Evolutionary conservation across 169 alveolate genomes (phyloP).

Genomic region (Cardiosporidium cionae): DNA sequence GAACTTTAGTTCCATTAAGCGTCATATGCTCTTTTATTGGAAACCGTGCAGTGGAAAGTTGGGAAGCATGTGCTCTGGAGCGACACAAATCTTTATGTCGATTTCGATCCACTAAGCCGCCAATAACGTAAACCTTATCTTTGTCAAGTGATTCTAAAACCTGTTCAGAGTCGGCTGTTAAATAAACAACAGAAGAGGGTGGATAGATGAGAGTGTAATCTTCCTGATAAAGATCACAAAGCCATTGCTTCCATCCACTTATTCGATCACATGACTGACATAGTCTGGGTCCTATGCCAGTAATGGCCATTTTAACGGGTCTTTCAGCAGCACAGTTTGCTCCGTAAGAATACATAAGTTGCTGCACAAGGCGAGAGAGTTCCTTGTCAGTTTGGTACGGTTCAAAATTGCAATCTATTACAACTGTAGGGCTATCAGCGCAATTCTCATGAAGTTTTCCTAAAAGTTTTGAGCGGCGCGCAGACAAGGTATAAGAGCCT

Average conservation of each 20-base stretch:
- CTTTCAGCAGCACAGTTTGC: slow-evolving; percentile 3
- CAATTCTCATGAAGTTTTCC: not conserved
- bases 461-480: no score
- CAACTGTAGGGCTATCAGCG: not conserved
- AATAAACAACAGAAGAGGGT: slow-evolving; percentile 5
- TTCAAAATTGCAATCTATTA: slow-evolving; percentile 20
- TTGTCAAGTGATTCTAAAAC: slow-evolving; percentile 12
- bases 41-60: slow-evolving; percentile 30
- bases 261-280: not conserved
- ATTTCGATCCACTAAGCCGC: slow-evolving; percentile 44
- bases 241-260: slow-evolving; percentile 3
- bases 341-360: slow-evolving; percentile 17
- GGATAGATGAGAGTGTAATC: not conserved
- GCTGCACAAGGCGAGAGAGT: slow-evolving; percentile 11
- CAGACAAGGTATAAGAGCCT: no score
- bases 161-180: slow-evolving; percentile 48
- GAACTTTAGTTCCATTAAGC: slow-evolving; percentile 7
- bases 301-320: not conserved
- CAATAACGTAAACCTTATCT: slow-evolving; percentile 30
- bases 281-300: slow-evolving; percentile 5
- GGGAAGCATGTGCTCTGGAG: slow-evolving; percentile 27
- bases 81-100: slow-evolving; percentile 28
- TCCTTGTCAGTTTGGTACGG: slow-evolving; percentile 11
- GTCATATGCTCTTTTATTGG: slow-evolving; percentile 33
- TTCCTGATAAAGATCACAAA: not conserved